These are phyloP conservation scores for Phlyctochytrium planicorne DNA, from an alignment of 192 early-diverging fungal genomes.

Conservation along the genomic window DNA sequence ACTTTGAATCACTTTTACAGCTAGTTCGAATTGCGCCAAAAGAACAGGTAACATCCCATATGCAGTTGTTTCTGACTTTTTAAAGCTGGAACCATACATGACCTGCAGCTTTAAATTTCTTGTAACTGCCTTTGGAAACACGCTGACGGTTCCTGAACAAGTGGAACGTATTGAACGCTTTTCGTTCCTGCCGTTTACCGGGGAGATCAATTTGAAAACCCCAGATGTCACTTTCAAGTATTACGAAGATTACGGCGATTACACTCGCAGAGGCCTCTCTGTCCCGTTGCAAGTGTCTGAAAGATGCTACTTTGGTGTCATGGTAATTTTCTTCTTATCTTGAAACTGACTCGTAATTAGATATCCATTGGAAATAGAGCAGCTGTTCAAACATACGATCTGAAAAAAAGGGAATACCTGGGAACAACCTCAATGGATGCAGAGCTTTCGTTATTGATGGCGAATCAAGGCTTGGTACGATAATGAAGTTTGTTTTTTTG, in stretches of 20 bases:
- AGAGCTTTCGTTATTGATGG: slow-evolving; percentile 94
- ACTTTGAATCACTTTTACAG: slow-evolving; percentile 61
- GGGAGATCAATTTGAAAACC: slow-evolving; percentile 78
- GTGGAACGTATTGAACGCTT: slow-evolving; percentile 79
- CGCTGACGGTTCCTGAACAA: slow-evolving; percentile 72
- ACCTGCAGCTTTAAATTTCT: slow-evolving; percentile 39
- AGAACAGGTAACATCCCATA: slow-evolving; percentile 42
- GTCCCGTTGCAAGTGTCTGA: slow-evolving; percentile 15
- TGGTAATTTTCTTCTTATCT: slow-evolving; percentile 38
- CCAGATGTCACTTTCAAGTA: slow-evolving; percentile 74
- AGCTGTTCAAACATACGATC: slow-evolving; percentile 79
- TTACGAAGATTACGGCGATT: slow-evolving; percentile 68
- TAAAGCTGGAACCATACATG: slow-evolving; percentile 22
- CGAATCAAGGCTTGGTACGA: slow-evolving; percentile 84
- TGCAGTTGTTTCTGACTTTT: neutral
- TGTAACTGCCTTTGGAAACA: slow-evolving; percentile 74
- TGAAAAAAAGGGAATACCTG: slow-evolving; percentile 93
- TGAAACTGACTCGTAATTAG: neutral
- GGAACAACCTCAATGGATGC: slow-evolving; percentile 99
- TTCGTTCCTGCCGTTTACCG: slow-evolving; percentile 79
- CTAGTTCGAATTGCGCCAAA: slow-evolving; percentile 59
- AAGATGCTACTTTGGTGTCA: slow-evolving; percentile 21
- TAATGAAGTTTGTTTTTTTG: neutral
- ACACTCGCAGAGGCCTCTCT: slow-evolving; percentile 8
- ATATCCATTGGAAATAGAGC: slow-evolving; percentile 61